Base-by-base conservation (phyloP, 2,329 filamentous ascomycete genomes). In the Hymenoscyphus scutula region DNA sequence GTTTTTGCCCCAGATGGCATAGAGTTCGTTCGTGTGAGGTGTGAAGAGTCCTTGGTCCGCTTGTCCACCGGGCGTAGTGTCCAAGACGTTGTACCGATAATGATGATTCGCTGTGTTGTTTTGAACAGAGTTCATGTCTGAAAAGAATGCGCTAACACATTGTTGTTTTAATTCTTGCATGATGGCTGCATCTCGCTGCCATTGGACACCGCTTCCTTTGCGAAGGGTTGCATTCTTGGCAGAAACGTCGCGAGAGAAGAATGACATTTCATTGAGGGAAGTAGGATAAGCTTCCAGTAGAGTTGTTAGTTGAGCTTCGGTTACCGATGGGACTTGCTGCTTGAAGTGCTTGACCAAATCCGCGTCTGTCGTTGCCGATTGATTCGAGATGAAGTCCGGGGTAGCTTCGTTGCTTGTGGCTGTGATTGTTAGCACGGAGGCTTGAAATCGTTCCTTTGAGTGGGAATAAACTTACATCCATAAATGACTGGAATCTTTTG, bases 1-100 rank as follows among this genome's bases (percentile, higher is more conserved):
- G 60, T 66, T 74, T 56, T 84, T 88, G 2, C 89, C 89, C 76
- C 85, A 91, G 59, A 92, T 84, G 0, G 88, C 87, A 60, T 84
- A 81, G 0, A 87, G 66, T 72, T 92, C 89, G 13, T 85, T 80
- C 0, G 85, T 88, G 68, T 92, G 89, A 17, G 83, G 81, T 0
- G 89, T 86, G 0, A 89, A 88, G 2, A 80, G 71, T 1, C 89
- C 88, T 1, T 76, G 69, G 0, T 77, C 77, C 27, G 83, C 75
- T 54, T 84, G 76, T 0, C 71, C 69, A 0, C 83, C 82, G 5
- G 19, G 19, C 1, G 45, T 51, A 13, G n/a, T 25, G 65, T 92
- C 89, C 51, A 83, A 76, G 5, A 91, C 89, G 59, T 87, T 82
- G 23, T 67, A 65, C 17, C 60, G 82, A 73, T 92, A 92, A 70